These are phyloP conservation scores for Cryphonectria japonica DNA, from an alignment of 2,329 filamentous ascomycete species.

Conservation along the genomic window DNA sequence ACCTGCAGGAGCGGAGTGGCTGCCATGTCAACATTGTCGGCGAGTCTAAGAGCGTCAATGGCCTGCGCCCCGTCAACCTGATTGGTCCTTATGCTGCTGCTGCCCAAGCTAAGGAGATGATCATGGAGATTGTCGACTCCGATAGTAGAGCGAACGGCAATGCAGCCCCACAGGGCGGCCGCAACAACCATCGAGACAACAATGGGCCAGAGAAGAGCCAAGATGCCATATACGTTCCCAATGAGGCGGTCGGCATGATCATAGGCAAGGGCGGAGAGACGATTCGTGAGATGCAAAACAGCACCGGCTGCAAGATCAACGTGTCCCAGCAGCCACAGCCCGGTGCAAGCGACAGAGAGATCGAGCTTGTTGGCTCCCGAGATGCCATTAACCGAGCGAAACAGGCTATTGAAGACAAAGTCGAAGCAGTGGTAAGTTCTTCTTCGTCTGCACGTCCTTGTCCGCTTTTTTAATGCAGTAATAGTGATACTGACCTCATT, in stretches of 20 bases:
- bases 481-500: conserved; percentile 36
- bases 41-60: conserved; percentile 91
- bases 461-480: too few relatives aligned
- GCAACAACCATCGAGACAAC: conserved; percentile 43
- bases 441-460: neutral
- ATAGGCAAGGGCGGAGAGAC: conserved; percentile 94
- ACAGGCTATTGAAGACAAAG: conserved; percentile 85
- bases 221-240: conserved; percentile 83
- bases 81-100: conserved; percentile 79
- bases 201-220: conserved; percentile 70
- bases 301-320: conserved; percentile 91
- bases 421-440: conserved; percentile 78
- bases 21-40: conserved; percentile 95
- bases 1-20: conserved; percentile 88
- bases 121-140: conserved; percentile 93
- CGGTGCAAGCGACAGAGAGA: conserved; percentile 80
- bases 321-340: conserved; percentile 81
- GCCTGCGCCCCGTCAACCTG: conserved; percentile 85
- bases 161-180: conserved; percentile 43
- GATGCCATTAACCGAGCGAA: conserved; percentile 82
- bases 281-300: conserved; percentile 90
- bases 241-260: conserved; percentile 93
- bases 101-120: conserved; percentile 79
- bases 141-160: conserved; percentile 62
- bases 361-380: conserved; percentile 78